phyloP scores from a whole-genome alignment of 1,139 yeast genomes.

The Taphrina sp. region DNA sequence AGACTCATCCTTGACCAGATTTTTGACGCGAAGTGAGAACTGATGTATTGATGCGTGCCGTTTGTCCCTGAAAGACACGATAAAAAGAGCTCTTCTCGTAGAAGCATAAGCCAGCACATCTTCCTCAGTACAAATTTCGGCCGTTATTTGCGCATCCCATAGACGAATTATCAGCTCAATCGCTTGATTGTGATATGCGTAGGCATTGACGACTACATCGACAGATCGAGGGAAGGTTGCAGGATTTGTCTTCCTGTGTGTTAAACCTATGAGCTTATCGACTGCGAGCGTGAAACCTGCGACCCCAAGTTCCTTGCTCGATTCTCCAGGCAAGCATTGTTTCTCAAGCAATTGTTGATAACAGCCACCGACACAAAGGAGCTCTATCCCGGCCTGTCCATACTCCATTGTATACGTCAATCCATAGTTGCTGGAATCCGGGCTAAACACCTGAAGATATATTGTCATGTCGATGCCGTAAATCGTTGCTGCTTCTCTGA shows the following conservation, averaged over 20 bases:
- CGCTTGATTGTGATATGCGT: constrained; percentile 6
- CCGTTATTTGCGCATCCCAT: background rate
- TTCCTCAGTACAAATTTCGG: constrained; percentile 8
- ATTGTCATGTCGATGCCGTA: background rate
- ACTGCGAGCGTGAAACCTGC: constrained; percentile 45
- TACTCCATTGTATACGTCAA: constrained; percentile 46
- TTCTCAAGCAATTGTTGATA: constrained; percentile 71
- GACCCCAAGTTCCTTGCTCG: constrained; percentile 49
- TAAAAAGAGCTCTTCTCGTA: background rate
- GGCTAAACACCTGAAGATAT: background rate
- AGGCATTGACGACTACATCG: constrained; percentile 9
- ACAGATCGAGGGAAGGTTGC: background rate
- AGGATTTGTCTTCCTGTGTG: background rate
- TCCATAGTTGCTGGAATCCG: background rate
- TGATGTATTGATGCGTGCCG: background rate
- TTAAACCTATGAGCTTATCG: constrained; percentile 2
- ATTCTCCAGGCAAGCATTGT: constrained; percentile 60
- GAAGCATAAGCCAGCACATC: background rate
- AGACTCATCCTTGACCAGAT: constrained; percentile 60
- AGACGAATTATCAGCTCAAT: background rate
- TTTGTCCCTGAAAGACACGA: constrained; percentile 7
- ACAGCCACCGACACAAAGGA: constrained; percentile 62
- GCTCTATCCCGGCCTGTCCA: constrained; percentile 59
- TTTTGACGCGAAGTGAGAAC: constrained; percentile 64
- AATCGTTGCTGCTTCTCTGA: background rate